A percentile compares a stretch with the other conserved stretches of the same genome.
Evolutionary conservation across 495 filamentous ascomycete genomes (phyloP).

Genomic region (Parathielavia hyrcaniae): DNA sequence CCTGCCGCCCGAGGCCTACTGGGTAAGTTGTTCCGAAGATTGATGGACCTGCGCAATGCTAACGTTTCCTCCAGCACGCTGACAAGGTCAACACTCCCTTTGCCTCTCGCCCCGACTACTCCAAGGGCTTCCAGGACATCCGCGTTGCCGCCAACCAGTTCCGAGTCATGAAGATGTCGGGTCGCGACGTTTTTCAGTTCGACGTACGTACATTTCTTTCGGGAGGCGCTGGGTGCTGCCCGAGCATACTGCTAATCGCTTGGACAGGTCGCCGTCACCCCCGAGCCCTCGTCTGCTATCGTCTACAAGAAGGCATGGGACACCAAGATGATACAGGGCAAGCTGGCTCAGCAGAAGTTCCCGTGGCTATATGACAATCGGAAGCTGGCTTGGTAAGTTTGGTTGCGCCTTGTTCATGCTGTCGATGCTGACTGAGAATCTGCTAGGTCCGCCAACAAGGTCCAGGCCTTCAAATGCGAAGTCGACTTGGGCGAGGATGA

Average conservation of each 20-base stretch:
- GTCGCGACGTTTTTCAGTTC: conserved; percentile 64
- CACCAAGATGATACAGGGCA: conserved; percentile 49
- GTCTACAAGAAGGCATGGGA: conserved; percentile 67
- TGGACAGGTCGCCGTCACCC: conserved; percentile 56
- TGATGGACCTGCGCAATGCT: neutral
- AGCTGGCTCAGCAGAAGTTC: conserved; percentile 38
- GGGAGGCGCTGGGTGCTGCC: neutral
- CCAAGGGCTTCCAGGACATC: conserved; percentile 51
- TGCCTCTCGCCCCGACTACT: conserved; percentile 46
- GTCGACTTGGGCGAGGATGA: conserved; percentile 65
- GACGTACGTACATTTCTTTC: conserved; percentile 57
- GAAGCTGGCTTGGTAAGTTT: conserved; percentile 67
- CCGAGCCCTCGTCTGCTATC: conserved; percentile 54
- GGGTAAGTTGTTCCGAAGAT: conserved; percentile 16
- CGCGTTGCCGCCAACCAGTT: conserved; percentile 68
- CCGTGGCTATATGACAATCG: conserved; percentile 71
- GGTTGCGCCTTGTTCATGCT: neutral
- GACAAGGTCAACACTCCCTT: conserved; percentile 15
- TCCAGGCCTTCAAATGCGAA: conserved; percentile 39
- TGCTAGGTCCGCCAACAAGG: conserved; percentile 35
- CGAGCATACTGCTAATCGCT: neutral
- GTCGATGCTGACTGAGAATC: conserved; percentile 22
- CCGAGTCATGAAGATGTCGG: conserved; percentile 48
- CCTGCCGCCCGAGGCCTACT: conserved; percentile 42
- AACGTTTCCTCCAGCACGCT: neutral